A percentile compares a stretch with the other conserved stretches of the same genome.
phyloP scores from a whole-genome alignment of 768 basidiomycete genomes.

The Atractiella rhizophila region DNA sequence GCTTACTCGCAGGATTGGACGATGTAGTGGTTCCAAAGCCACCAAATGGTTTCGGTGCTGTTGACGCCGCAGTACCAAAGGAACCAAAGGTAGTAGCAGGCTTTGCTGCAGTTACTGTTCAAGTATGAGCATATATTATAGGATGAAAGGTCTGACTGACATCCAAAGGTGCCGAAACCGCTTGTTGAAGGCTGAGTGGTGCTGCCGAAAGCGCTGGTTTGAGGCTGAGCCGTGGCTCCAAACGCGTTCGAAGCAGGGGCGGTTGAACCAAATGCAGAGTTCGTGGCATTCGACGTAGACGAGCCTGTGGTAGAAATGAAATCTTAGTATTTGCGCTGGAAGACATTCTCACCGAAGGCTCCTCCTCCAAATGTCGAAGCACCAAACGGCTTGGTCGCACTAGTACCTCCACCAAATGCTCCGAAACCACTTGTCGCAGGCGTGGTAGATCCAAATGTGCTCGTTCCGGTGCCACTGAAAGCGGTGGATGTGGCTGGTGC shows the following conservation, averaged over 20 bases:
- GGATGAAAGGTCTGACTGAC: not conserved
- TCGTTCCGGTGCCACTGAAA: slow-evolving; percentile 4
- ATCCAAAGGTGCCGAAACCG: not conserved
- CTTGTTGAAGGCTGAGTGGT: not conserved
- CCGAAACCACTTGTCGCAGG: slow-evolving; percentile 13
- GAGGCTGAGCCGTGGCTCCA: not conserved
- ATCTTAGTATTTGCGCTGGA: not conserved
- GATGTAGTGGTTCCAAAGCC: slow-evolving; percentile 3
- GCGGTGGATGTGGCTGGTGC: not conserved
- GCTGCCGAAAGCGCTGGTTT: slow-evolving; percentile 1
- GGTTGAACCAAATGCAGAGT: slow-evolving; percentile 7
- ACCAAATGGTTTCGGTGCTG: slow-evolving; percentile 17
- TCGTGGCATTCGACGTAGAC: not conserved
- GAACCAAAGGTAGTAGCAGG: slow-evolving; percentile 14
- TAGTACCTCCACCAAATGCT: slow-evolving; percentile 9
- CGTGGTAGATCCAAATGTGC: slow-evolving; percentile 7
- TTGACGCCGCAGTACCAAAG: slow-evolving; percentile 2
- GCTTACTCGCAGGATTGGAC: not conserved
- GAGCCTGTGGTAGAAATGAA: not conserved
- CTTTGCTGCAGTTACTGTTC: slow-evolving; percentile 1
- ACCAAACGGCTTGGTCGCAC: slow-evolving; percentile 15
- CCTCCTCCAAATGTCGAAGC: slow-evolving; percentile 16
- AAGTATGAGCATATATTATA: not conserved
- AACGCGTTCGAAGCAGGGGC: not conserved
- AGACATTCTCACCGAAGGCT: slow-evolving; percentile 17